Percentiles rank a stretch among this genome's conserved stretches.
phyloP scores from a whole-genome alignment of 176 grass and related monocot species.

The Calamus simplicifolius region DNA sequence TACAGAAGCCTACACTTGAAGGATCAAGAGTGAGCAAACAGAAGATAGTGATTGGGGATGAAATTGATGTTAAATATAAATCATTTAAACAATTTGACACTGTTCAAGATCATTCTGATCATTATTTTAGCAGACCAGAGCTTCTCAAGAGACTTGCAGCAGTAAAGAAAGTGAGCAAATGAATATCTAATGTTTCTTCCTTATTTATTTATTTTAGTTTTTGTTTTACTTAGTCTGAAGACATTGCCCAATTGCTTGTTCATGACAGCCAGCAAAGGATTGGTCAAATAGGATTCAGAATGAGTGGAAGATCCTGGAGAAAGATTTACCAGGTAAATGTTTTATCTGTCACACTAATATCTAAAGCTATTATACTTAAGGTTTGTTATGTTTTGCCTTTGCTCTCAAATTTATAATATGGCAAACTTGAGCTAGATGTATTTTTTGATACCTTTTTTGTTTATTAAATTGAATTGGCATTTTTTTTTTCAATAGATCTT shows the following conservation, averaged over 20 bases:
- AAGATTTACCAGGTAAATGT: constrained; percentile 51
- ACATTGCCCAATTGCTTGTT: neutral
- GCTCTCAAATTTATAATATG: too few species aligned
- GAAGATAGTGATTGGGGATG: constrained; percentile 24
- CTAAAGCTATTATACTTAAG: neutral
- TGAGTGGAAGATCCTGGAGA: constrained; percentile 70
- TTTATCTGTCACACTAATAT: neutral
- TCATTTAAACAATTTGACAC: constrained; percentile 55
- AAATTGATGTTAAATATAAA: constrained; percentile 45
- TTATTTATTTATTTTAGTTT: constrained; percentile 5
- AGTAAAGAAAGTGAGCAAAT: neutral
- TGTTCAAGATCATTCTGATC: constrained; percentile 57
- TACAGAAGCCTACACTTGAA: constrained; percentile 20
- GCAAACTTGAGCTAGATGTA: too few species aligned
- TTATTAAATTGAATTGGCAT: too few species aligned
- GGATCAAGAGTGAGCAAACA: constrained; percentile 12
- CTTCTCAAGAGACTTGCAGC: neutral
- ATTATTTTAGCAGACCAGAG: constrained; percentile 36
- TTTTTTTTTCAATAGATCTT: too few species aligned
- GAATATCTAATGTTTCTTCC: constrained; percentile 4
- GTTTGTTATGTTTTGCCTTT: constrained; percentile 1
- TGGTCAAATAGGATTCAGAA: constrained; percentile 54
- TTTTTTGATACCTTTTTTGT: too few species aligned
- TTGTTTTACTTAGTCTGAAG: constrained; percentile 5
- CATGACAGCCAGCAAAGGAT: constrained; percentile 43